A percentile compares a stretch with the other conserved stretches of the same genome.
Evolutionary conservation across 2,329 filamentous ascomycete genomes (phyloP).

Genomic region (Diaporthe sp.): DNA sequence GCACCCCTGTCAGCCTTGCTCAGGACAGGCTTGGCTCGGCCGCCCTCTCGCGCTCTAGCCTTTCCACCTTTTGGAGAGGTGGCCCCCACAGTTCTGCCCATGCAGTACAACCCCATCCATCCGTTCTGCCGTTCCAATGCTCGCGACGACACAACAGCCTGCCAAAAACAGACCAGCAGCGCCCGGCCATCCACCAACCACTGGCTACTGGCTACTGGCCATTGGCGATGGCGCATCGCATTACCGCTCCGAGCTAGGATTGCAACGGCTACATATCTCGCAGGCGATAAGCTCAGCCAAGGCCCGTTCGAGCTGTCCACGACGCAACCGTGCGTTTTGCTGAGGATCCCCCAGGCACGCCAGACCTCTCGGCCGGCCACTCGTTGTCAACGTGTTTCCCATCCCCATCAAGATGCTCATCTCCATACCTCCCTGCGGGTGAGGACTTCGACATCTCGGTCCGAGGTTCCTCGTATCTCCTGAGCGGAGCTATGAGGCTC

Average conservation of each 20-base stretch:
- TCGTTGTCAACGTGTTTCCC: constrained; percentile 19
- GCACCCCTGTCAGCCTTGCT: constrained; percentile 23
- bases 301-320: neutral
- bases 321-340: neutral
- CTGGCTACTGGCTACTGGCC: neutral
- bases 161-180: constrained; percentile 8
- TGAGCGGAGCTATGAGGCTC: constrained; percentile 2
- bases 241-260: constrained; percentile 10
- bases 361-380: constrained; percentile 13
- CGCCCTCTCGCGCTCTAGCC: neutral
- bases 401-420: constrained; percentile 2
- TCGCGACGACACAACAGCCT: constrained; percentile 13
- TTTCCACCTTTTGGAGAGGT: neutral
- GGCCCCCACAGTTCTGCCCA: constrained; percentile 12
- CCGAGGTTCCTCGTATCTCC: constrained; percentile 14
- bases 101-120: constrained; percentile 26
- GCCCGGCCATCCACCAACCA: neutral
- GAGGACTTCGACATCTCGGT: constrained; percentile 11
- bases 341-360: constrained; percentile 16
- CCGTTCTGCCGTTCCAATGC: constrained; percentile 26
- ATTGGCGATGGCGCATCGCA: constrained; percentile 6
- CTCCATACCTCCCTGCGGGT: neutral
- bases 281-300: constrained; percentile 29
- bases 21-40: constrained; percentile 6
- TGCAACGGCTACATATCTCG: constrained; percentile 35